Evolutionary conservation across 148 eudicot species (phyloP).

Genomic region (Silene uniflora): DNA sequence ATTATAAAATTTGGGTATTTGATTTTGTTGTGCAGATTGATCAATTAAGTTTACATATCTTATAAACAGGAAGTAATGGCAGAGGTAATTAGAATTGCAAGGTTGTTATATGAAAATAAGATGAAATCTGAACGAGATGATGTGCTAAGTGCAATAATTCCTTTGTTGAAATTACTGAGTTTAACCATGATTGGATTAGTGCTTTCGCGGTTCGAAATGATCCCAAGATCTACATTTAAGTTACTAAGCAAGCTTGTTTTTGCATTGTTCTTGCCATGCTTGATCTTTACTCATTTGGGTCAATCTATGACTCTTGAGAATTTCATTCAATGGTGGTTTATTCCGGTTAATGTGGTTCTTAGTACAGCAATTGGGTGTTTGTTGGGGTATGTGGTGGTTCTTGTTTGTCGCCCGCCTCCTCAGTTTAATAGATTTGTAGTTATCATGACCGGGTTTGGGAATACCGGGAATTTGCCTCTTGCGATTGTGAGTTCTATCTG

Average conservation of each 20-base stretch:
- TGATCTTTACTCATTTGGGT: conserved; percentile 56
- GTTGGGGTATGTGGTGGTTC: conserved; percentile 54
- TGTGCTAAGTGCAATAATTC: conserved; percentile 48
- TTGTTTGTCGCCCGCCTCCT: conserved; percentile 57
- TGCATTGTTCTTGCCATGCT: conserved; percentile 59
- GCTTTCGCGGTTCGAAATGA: conserved; percentile 45
- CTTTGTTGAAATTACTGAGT: conserved; percentile 50
- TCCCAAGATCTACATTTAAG: conserved; percentile 56
- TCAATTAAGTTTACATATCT: not conserved
- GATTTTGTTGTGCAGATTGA: conserved; percentile 22
- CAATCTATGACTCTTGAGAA: conserved; percentile 49
- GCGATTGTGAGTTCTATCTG: conserved; percentile 61
- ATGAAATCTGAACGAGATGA: conserved; percentile 39
- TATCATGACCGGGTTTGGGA: conserved; percentile 66
- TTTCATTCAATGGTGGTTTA: conserved; percentile 58
- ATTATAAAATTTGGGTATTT: conserved; percentile 8
- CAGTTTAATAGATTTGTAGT: conserved; percentile 49
- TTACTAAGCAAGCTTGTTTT: conserved; percentile 75
- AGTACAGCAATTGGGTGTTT: conserved; percentile 55
- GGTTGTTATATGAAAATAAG: conserved; percentile 24
- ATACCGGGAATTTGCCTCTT: conserved; percentile 63
- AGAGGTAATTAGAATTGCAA: conserved; percentile 17
- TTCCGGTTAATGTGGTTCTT: conserved; percentile 59
- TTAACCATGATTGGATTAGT: conserved; percentile 43
- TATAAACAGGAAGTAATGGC: conserved; percentile 22